Evolutionary conservation across 768 basidiomycete species (phyloP).

Genomic region (Termitomyces sp.): DNA sequence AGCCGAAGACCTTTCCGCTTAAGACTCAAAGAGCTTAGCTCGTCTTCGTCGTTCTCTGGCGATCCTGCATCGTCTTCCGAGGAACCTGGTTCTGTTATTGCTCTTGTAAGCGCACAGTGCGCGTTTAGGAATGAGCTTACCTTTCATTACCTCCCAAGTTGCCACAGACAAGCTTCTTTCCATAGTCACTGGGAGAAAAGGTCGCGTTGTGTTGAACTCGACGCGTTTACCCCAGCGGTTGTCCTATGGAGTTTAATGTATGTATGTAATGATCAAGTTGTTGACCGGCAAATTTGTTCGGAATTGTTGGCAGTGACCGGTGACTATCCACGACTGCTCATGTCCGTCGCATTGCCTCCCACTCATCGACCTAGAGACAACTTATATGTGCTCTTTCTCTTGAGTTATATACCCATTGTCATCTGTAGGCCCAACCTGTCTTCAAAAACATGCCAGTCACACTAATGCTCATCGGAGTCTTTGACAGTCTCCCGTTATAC

Average conservation of each 20-base stretch:
- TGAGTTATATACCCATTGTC: conserved; percentile 19
- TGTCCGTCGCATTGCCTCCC: conserved; percentile 13
- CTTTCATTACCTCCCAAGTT: conserved; percentile 11
- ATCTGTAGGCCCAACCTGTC: conserved; percentile 11
- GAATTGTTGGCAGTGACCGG: too few species aligned
- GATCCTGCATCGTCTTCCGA: conserved; percentile 13
- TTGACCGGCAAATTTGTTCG: background rate
- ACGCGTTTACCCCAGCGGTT: conserved; percentile 8
- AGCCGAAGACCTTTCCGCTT: conserved; percentile 12
- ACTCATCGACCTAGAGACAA: conserved; percentile 17
- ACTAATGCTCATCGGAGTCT: conserved; percentile 11
- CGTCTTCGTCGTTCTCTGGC: conserved; percentile 10
- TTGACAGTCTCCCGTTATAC: conserved; percentile 22
- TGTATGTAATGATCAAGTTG: background rate
- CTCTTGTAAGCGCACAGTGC: background rate
- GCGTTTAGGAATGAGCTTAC: background rate
- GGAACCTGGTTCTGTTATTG: conserved; percentile 14
- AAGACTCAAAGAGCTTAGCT: background rate
- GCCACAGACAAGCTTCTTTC: conserved; percentile 6
- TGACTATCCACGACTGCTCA: too few species aligned
- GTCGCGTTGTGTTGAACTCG: conserved; percentile 1
- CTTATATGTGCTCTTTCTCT: conserved; percentile 19
- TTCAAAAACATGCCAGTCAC: background rate
- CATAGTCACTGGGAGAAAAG: background rate
- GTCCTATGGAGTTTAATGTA: background rate